A percentile compares a stretch with the other conserved stretches of the same genome.
phyloP scores from a whole-genome alignment of 2,329 filamentous ascomycete genomes.

The Plenodomus lindquistii region DNA sequence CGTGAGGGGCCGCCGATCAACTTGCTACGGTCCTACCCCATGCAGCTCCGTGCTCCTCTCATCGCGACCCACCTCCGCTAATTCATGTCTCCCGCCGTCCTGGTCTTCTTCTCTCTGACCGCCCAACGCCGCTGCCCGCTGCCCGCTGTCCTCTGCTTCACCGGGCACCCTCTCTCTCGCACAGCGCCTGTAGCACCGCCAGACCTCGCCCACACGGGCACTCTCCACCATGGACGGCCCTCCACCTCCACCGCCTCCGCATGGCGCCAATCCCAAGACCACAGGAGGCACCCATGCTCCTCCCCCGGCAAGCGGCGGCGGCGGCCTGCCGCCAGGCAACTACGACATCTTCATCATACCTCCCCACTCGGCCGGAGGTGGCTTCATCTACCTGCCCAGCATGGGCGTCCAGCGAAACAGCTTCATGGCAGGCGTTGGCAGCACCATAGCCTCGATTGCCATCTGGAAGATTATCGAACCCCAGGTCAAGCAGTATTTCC shows the following conservation, averaged over 20 bases:
- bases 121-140: constrained; percentile 6
- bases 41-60: constrained; percentile 9
- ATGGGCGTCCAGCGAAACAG: constrained; percentile 84
- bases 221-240: constrained; percentile 48
- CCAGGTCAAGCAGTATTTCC: constrained; percentile 73
- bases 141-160: constrained; percentile 5
- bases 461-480: constrained; percentile 76
- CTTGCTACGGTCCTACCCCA: constrained; percentile 1
- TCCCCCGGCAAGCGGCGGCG: constrained; percentile 22
- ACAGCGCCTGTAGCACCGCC: constrained; percentile 15
- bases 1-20: background rate
- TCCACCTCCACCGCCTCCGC: constrained; percentile 81
- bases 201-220: constrained; percentile 30
- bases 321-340: constrained; percentile 79
- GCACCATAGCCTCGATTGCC: constrained; percentile 71
- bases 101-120: constrained; percentile 14
- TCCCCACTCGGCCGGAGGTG: constrained; percentile 83
- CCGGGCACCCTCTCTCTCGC: constrained; percentile 2
- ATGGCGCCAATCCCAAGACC: constrained; percentile 76
- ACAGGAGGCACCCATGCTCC: constrained; percentile 38
- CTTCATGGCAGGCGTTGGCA: constrained; percentile 84
- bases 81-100: constrained; percentile 33
- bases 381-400: constrained; percentile 93
- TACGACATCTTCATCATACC: constrained; percentile 98
- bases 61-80: constrained; percentile 22